Evolutionary conservation across 768 basidiomycete genomes (phyloP).

Genomic region (Coprinellus aureogranulatus): DNA sequence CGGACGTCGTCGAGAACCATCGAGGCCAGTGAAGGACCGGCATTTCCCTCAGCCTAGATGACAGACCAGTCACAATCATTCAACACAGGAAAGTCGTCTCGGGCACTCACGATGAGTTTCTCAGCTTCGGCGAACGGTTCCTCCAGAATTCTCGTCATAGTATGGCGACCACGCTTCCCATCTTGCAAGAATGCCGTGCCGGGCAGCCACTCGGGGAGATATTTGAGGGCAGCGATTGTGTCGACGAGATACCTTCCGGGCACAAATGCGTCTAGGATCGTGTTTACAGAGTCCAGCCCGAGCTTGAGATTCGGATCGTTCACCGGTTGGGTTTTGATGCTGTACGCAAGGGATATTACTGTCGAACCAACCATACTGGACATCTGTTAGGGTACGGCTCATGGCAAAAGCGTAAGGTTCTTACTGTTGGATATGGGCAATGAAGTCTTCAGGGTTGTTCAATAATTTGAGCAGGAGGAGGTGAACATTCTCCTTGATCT

Average conservation of each 20-base stretch:
- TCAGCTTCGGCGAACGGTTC: slow-evolving; percentile 28
- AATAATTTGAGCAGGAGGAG: slow-evolving; percentile 4
- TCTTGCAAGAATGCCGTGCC: slow-evolving; percentile 58
- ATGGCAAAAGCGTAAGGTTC: background rate
- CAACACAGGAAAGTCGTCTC: too few species aligned
- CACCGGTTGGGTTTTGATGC: slow-evolving; percentile 35
- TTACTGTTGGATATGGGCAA: slow-evolving; percentile 4
- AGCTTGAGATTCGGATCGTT: slow-evolving; percentile 45
- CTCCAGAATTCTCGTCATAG: slow-evolving; percentile 33
- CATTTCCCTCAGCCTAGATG: too few species aligned
- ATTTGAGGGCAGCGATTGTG: slow-evolving; percentile 33
- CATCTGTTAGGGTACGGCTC: too few species aligned
- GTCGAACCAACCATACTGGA: slow-evolving; percentile 39
- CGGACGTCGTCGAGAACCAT: too few species aligned
- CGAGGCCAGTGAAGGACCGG: too few species aligned
- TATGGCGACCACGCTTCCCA: slow-evolving; percentile 42
- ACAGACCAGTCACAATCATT: too few species aligned
- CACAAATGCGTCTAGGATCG: slow-evolving; percentile 31
- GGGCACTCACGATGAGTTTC: slow-evolving; percentile 4
- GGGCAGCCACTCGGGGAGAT: slow-evolving; percentile 58
- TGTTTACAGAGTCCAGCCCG: slow-evolving; percentile 36
- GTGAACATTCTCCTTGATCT: background rate
- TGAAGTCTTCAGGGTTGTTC: slow-evolving; percentile 7
- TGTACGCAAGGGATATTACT: slow-evolving; percentile 44
- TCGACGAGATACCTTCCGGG: slow-evolving; percentile 49